These are phyloP conservation scores for Clarkia xantiana DNA, from an alignment of 345 rosid species.

Conservation along the genomic window DNA sequence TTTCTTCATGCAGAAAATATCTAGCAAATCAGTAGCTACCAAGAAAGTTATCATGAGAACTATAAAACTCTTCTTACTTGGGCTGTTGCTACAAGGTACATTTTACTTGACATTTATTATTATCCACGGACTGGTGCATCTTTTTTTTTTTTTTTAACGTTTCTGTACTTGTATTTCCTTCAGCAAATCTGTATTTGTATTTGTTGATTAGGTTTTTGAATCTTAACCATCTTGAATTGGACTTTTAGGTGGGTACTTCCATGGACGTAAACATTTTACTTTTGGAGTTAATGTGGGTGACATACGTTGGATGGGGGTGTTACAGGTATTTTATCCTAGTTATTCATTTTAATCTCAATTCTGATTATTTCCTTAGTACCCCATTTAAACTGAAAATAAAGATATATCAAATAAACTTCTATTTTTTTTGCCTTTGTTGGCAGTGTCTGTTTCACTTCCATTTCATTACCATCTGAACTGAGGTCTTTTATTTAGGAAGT, in stretches of 20 bases:
- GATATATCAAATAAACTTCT: not conserved
- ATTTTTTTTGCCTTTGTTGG: not conserved
- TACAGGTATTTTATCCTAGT: slow-evolving; percentile 23
- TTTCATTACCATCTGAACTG: too few relatives aligned
- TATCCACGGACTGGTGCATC: not conserved
- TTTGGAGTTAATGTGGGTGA: slow-evolving; percentile 41
- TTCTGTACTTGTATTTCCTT: not conserved
- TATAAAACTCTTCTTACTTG: slow-evolving; percentile 31
- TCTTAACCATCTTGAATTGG: not conserved
- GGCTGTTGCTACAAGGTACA: slow-evolving; percentile 43
- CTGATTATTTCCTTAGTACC: not conserved
- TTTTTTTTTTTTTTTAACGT: not conserved
- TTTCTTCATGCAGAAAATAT: slow-evolving; percentile 22
- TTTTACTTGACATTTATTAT: not conserved
- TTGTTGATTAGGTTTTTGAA: not conserved
- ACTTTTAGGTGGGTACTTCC: slow-evolving; percentile 38
- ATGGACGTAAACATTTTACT: slow-evolving; percentile 32
- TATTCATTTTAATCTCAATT: not conserved
- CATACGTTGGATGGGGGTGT: slow-evolving; percentile 46
- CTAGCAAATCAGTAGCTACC: slow-evolving; percentile 28
- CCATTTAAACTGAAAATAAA: not conserved
- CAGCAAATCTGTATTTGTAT: not conserved
- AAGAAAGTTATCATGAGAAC: slow-evolving; percentile 32
- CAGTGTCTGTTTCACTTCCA: not conserved
- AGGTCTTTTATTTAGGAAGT: too few relatives aligned